Evolutionary conservation across 129 eudicot genomes (phyloP).

Genomic region (Rutidosis leptorrhynchoides): DNA sequence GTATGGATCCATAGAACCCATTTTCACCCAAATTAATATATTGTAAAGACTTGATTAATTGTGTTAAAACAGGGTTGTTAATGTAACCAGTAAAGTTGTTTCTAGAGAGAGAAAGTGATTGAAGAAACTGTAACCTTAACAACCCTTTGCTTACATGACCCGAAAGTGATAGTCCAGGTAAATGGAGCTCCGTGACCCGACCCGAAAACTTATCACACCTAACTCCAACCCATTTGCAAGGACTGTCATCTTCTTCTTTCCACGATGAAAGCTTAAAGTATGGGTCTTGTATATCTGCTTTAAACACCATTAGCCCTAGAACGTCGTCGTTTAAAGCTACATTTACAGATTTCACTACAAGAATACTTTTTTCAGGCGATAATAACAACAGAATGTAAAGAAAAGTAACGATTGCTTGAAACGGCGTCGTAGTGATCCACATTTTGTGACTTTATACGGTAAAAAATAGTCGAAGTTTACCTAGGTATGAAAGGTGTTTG

Average conservation of each 20-base stretch:
- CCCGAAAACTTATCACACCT: constrained; percentile 58
- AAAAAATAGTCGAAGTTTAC: constrained; percentile 2
- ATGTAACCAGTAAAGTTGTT: constrained; percentile 73
- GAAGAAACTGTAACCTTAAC: constrained; percentile 53
- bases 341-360: constrained; percentile 24
- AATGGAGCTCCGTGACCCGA: constrained; percentile 62
- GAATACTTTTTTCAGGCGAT: neutral
- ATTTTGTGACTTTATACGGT: constrained; percentile 18
- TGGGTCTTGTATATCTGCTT: constrained; percentile 74
- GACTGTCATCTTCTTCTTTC: constrained; percentile 69
- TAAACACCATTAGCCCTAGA: constrained; percentile 77
- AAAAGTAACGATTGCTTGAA: constrained; percentile 21
- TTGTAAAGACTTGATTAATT: constrained; percentile 45
- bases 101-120: constrained; percentile 53
- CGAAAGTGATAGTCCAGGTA: constrained; percentile 61
- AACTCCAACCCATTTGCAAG: constrained; percentile 85
- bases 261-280: constrained; percentile 58
- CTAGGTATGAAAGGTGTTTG: constrained; percentile 18
- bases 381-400: constrained; percentile 21
- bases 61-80: constrained; percentile 48
- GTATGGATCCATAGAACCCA: constrained; percentile 52
- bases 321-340: constrained; percentile 89
- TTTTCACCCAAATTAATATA: constrained; percentile 55
- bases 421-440: constrained; percentile 32
- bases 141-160: constrained; percentile 77